phyloP scores from a whole-genome alignment of 1,139 yeast genomes.

The Geotrichum aggregatum region DNA sequence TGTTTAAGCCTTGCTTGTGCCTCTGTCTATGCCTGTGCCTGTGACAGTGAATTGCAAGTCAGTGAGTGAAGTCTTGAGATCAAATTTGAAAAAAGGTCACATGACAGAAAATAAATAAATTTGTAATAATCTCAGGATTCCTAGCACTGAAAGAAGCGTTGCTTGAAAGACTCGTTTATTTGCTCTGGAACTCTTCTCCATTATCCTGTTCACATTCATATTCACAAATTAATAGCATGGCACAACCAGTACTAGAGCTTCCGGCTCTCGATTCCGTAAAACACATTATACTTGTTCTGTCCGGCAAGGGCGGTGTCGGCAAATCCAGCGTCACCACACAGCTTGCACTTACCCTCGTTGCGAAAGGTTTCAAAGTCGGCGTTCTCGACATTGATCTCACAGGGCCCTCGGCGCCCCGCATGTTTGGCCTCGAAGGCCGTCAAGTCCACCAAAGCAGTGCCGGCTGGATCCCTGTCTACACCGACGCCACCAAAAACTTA shows the following conservation, averaged over 20 bases:
- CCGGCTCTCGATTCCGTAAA: conserved; percentile 57
- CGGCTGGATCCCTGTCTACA: conserved; percentile 89
- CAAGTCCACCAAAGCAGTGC: conserved; percentile 77
- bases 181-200: no score
- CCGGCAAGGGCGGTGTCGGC: conserved; percentile 98
- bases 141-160: no score
- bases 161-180: no score
- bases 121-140: no score
- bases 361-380: conserved; percentile 75
- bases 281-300: conserved; percentile 74
- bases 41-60: no score
- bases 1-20: no score
- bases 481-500: conserved; percentile 36
- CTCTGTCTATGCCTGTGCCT: no score
- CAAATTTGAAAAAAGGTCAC: no score
- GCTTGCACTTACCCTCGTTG: conserved; percentile 70
- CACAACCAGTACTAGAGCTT: conserved; percentile 12
- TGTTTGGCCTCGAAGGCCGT: conserved; percentile 82
- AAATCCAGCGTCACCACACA: conserved; percentile 95
- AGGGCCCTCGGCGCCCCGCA: conserved; percentile 94
- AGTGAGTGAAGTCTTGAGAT: no score
- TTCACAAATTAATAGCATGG: neutral
- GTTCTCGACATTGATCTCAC: conserved; percentile 92
- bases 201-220: neutral
- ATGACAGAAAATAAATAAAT: no score